Conservation (phyloP, 2,329 filamentous ascomycete species). For the Bipolaris bicolor region DNA sequence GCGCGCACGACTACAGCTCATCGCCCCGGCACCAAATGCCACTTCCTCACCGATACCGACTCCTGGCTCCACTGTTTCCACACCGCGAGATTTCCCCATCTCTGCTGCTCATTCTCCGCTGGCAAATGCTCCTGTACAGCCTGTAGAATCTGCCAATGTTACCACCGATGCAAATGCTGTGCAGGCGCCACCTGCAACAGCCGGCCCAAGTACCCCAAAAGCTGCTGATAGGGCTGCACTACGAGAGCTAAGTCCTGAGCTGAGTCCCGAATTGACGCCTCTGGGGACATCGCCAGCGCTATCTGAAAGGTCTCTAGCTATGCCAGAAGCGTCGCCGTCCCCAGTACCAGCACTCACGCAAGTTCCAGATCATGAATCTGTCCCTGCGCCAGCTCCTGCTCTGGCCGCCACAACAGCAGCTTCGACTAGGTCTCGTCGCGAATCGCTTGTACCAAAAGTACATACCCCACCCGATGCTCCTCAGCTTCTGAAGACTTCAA, state of each 20-base stretch:
- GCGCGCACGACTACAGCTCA: slow-evolving; percentile 33
- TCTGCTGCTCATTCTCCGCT: slow-evolving; percentile 24
- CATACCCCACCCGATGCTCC: slow-evolving; percentile 28
- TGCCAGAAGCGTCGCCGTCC: slow-evolving; percentile 8
- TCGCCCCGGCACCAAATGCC: slow-evolving; percentile 17
- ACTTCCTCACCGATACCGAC: slow-evolving; percentile 21
- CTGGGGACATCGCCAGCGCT: slow-evolving; percentile 24
- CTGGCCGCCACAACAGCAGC: slow-evolving; percentile 35
- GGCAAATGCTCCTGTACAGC: slow-evolving; percentile 17
- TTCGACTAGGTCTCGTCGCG: slow-evolving; percentile 44
- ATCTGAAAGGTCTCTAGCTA: slow-evolving; percentile 18
- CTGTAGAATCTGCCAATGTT: slow-evolving; percentile 27
- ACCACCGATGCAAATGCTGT: slow-evolving; percentile 27
- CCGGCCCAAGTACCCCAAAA: slow-evolving; percentile 46
- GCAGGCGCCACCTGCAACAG: slow-evolving; percentile 54
- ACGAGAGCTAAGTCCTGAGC: slow-evolving; percentile 18
- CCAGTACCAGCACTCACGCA: slow-evolving; percentile 3
- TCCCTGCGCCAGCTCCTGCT: slow-evolving; percentile 7
- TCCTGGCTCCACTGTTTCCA: slow-evolving; percentile 18
- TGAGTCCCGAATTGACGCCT: slow-evolving; percentile 28
- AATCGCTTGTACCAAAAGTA: slow-evolving; percentile 39
- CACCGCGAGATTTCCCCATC: slow-evolving; percentile 13
- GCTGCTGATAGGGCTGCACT: slow-evolving; percentile 18
- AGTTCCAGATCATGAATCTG: slow-evolving; percentile 13
- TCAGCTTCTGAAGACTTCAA: slow-evolving; percentile 27